A percentile compares a stretch with the other conserved stretches of the same genome.
Conservation (phyloP, 257 asterid species). For the Coffea eugenioides region DNA sequence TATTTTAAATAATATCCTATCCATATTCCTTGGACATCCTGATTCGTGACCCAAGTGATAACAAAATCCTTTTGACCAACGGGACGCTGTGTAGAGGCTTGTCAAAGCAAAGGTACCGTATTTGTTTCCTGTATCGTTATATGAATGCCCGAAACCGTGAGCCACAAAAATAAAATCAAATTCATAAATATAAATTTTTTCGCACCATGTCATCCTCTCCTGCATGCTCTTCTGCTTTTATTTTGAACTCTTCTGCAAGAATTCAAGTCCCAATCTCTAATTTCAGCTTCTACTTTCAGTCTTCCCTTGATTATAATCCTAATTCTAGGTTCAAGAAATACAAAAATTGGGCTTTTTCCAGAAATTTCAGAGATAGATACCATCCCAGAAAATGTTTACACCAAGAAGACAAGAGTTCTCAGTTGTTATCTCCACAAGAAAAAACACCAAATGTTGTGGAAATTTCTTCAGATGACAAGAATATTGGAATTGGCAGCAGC, state of each 20-base stretch:
- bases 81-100: too few species aligned
- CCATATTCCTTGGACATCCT: too few species aligned
- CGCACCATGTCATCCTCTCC: not conserved
- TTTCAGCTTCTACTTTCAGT: constrained; percentile 6
- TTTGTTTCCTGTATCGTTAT: too few species aligned
- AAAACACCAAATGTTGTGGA: constrained; percentile 6
- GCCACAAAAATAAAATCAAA: too few species aligned
- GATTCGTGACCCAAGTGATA: too few species aligned
- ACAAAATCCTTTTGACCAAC: too few species aligned
- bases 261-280: constrained; percentile 23
- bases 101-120: too few species aligned
- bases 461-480: constrained; percentile 11
- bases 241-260: not conserved
- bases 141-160: too few species aligned
- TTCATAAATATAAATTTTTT: too few species aligned
- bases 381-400: constrained; percentile 23
- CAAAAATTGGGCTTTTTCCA: constrained; percentile 16
- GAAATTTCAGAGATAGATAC: constrained; percentile 23
- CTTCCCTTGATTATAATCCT: not conserved
- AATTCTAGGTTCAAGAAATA: not conserved
- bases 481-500: constrained; percentile 25
- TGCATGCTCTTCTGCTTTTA: not conserved
- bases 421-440: constrained; percentile 25
- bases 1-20: too few species aligned
- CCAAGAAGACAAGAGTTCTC: constrained; percentile 31